Conservation (phyloP, 495 filamentous ascomycete genomes). For the Talaromyces borbonicus region DNA sequence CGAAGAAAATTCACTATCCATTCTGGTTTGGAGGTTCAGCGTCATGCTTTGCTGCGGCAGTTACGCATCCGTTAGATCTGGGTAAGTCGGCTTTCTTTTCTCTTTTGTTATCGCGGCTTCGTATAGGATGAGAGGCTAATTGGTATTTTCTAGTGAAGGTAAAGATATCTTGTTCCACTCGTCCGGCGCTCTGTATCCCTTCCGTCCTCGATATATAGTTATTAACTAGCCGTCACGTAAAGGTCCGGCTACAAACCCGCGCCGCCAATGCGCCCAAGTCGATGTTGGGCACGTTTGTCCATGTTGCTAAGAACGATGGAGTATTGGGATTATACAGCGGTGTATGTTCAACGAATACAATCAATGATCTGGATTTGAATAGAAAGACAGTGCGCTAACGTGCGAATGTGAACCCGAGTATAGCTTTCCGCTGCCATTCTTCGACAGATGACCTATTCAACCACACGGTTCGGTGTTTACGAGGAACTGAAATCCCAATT, state of each 20-base stretch:
- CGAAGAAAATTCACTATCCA: constrained; percentile 52
- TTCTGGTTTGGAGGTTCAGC: constrained; percentile 96
- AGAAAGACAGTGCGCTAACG: too few species aligned
- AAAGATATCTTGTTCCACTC: neutral
- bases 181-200: too few species aligned
- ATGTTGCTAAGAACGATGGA: constrained; percentile 60
- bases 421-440: constrained; percentile 84
- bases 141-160: neutral
- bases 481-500: constrained; percentile 76
- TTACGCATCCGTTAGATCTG: constrained; percentile 83
- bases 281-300: constrained; percentile 73
- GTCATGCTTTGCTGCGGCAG: constrained; percentile 76
- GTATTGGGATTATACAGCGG: constrained; percentile 73
- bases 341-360: too few species aligned
- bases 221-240: constrained; percentile 11
- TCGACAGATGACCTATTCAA: constrained; percentile 87
- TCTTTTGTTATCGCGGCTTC: neutral
- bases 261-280: constrained; percentile 52
- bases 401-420: too few species aligned
- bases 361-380: too few species aligned
- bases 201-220: too few species aligned
- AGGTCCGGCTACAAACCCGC: constrained; percentile 86
- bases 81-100: constrained; percentile 27
- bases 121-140: neutral
- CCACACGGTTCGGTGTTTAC: constrained; percentile 88